Evolutionary conservation across 2,329 filamentous ascomycete genomes (phyloP).

Genomic region (Lachnellula subtilissima): DNA sequence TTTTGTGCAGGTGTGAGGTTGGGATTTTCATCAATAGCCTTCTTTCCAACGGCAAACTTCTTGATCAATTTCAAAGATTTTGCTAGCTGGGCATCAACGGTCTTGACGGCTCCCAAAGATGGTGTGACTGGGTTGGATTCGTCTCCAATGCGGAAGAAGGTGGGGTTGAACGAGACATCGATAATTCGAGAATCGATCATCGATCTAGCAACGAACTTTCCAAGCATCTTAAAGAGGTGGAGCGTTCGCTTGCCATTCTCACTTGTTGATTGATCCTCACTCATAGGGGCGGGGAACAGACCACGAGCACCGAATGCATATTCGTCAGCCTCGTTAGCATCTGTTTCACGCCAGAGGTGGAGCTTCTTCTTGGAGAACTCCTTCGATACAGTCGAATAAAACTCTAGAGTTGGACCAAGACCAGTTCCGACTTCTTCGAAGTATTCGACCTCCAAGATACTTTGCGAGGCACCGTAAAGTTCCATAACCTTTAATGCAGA

Average conservation of each 20-base stretch:
- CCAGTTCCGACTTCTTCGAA: slow-evolving; percentile 98
- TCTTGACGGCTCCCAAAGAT: slow-evolving; percentile 82
- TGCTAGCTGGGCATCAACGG: slow-evolving; percentile 81
- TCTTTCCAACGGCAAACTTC: slow-evolving; percentile 79
- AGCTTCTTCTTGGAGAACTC: slow-evolving; percentile 98
- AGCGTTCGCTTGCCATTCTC: slow-evolving; percentile 85
- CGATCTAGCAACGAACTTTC: slow-evolving; percentile 94
- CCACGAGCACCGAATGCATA: slow-evolving; percentile 82
- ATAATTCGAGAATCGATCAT: slow-evolving; percentile 99
- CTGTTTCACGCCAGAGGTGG: slow-evolving; percentile 92
- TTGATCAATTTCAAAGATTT: slow-evolving; percentile 82
- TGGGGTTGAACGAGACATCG: slow-evolving; percentile 94
- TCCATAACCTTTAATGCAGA: slow-evolving; percentile 99
- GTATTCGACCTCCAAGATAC: slow-evolving; percentile 94
- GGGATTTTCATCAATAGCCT: slow-evolving; percentile 69
- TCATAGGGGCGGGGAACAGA: slow-evolving; percentile 88
- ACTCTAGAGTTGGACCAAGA: slow-evolving; percentile 90
- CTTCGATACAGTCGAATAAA: slow-evolving; percentile 95
- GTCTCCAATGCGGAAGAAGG: slow-evolving; percentile 92
- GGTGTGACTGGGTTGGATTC: slow-evolving; percentile 61
- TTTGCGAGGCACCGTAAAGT: slow-evolving; percentile 92
- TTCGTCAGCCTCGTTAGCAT: slow-evolving; percentile 66
- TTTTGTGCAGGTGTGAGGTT: slow-evolving; percentile 65
- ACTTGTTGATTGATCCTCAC: slow-evolving; percentile 65
- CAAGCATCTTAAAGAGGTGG: slow-evolving; percentile 85